A percentile compares a stretch with the other conserved stretches of the same genome.
phyloP scores from a whole-genome alignment of 306 rosid species.

The Prunus mira region DNA sequence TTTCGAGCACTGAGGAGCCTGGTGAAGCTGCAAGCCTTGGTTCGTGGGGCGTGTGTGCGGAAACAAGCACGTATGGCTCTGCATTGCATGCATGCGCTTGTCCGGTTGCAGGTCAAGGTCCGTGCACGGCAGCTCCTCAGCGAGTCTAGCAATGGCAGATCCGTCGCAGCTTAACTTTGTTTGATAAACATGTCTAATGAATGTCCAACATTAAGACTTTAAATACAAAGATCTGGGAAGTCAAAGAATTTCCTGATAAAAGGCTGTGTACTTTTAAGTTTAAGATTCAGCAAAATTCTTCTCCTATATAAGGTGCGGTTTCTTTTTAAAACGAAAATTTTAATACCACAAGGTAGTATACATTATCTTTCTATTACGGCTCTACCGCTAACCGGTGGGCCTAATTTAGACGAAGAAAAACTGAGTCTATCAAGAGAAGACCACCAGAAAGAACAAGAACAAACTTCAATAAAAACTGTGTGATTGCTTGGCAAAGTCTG shows the following conservation, averaged over 20 bases:
- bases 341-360: not conserved
- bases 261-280: not conserved
- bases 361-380: not conserved
- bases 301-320: not conserved
- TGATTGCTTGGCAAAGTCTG: not conserved
- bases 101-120: constrained; percentile 66
- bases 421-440: not conserved
- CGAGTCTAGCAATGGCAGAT: not conserved
- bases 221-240: not conserved
- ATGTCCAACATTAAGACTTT: not conserved
- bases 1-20: constrained; percentile 61
- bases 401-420: not conserved
- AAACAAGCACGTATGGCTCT: constrained; percentile 68
- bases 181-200: not conserved
- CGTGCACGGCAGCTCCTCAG: constrained; percentile 65
- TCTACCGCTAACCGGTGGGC: not conserved
- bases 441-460: not conserved
- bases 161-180: not conserved
- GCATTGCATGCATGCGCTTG: constrained; percentile 74
- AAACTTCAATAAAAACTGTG: not conserved
- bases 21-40: constrained; percentile 88
- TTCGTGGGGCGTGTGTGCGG: constrained; percentile 61
- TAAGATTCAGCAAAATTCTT: not conserved
- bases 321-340: not conserved
- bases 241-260: not conserved